These are phyloP conservation scores for Candida nanaspora DNA, from an alignment of 805 yeast species.

Conservation along the genomic window DNA sequence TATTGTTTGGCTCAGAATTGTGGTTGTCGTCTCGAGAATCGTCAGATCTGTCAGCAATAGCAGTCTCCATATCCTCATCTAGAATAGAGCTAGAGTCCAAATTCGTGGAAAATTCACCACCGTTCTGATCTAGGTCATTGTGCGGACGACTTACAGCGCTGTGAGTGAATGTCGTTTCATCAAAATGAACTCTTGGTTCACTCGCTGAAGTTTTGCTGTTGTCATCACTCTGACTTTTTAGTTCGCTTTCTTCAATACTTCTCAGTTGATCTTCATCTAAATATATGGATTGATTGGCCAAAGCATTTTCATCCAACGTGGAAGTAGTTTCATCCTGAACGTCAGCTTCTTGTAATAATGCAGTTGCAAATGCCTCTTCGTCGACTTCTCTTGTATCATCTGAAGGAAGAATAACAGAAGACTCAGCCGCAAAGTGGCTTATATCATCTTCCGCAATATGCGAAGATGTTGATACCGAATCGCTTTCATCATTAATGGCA, in stretches of 20 bases:
- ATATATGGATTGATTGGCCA: slow-evolving; percentile 20
- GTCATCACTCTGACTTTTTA: not conserved
- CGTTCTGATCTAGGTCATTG: no score
- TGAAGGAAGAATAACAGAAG: slow-evolving; percentile 14
- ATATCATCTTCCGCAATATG: slow-evolving; percentile 2
- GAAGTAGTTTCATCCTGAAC: slow-evolving; percentile 3
- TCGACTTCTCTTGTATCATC: slow-evolving; percentile 8
- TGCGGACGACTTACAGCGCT: no score
- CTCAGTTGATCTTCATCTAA: slow-evolving; percentile 11
- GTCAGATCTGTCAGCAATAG: not conserved
- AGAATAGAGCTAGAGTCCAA: no score
- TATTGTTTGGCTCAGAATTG: no score
- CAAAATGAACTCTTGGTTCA: not conserved
- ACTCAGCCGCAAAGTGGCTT: slow-evolving; percentile 18
- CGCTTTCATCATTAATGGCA: no score
- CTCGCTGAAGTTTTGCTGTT: no score
- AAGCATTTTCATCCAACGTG: slow-evolving; percentile 1
- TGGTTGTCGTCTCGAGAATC: no score
- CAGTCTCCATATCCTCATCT: not conserved
- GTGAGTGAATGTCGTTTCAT: no score
- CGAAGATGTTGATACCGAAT: no score
- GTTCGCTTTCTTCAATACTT: not conserved
- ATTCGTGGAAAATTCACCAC: no score
- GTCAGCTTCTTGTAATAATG: slow-evolving; percentile 14
- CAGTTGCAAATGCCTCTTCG: slow-evolving; percentile 20